Evolutionary conservation across 441 rosid genomes (phyloP).

Genomic region (Syzygium syzygioides): DNA sequence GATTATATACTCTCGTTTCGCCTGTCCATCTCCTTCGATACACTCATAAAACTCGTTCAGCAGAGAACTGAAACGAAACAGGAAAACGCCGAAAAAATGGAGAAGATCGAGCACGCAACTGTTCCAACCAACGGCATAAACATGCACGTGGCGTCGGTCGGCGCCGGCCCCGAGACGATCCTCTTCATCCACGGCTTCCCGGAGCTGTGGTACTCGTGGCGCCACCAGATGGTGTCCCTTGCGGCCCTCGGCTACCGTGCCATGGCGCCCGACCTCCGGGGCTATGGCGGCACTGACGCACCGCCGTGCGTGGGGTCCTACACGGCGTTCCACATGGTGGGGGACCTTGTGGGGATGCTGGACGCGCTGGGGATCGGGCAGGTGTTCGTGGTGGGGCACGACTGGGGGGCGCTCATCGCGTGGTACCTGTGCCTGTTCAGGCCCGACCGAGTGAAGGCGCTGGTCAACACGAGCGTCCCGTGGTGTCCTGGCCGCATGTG

Average conservation of each 20-base stretch:
- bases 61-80: background rate
- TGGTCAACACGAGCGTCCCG: constrained; percentile 46
- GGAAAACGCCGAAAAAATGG: constrained; percentile 22
- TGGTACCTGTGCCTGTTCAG: constrained; percentile 47
- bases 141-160: constrained; percentile 44
- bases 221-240: constrained; percentile 56
- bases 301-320: constrained; percentile 32
- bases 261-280: constrained; percentile 72
- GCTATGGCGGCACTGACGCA: constrained; percentile 51
- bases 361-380: constrained; percentile 32
- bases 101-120: constrained; percentile 51
- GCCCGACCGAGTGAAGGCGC: constrained; percentile 49
- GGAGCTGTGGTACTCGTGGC: constrained; percentile 66
- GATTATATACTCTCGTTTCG: background rate
- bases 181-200: constrained; percentile 69
- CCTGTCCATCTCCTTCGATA: background rate
- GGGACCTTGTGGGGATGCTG: constrained; percentile 50
- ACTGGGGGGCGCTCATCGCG: constrained; percentile 59
- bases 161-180: constrained; percentile 37
- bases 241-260: constrained; percentile 47
- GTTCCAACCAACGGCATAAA: constrained; percentile 48
- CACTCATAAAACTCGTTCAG: background rate
- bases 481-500: constrained; percentile 15
- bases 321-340: constrained; percentile 44
- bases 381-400: constrained; percentile 61